These are phyloP conservation scores for Pseudoneurospora amorphoporcata DNA, from an alignment of 495 filamentous ascomycete genomes.

Conservation along the genomic window DNA sequence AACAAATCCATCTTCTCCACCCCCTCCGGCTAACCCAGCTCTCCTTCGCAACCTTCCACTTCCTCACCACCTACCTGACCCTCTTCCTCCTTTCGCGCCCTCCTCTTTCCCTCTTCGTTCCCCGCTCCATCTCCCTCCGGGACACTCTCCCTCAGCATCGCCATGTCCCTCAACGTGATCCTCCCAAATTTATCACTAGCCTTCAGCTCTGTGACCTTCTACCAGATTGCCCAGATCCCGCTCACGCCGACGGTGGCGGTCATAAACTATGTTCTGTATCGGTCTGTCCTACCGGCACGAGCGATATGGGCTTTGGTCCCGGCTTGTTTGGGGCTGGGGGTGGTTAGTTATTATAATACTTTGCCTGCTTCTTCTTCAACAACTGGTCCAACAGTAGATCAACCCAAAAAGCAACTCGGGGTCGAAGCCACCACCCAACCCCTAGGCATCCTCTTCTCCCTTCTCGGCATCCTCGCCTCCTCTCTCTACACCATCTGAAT, in stretches of 20 bases:
- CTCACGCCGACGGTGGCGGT: slow-evolving; percentile 58
- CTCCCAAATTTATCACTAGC: slow-evolving; percentile 65
- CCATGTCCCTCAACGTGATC: slow-evolving; percentile 65
- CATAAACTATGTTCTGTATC: slow-evolving; percentile 58
- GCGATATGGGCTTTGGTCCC: slow-evolving; percentile 50
- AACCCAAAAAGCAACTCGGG: slow-evolving; percentile 29
- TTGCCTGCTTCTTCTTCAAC: slow-evolving; percentile 25
- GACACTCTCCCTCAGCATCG: slow-evolving; percentile 51
- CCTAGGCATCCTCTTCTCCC: slow-evolving; percentile 53
- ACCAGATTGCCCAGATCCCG: slow-evolving; percentile 62
- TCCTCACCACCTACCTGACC: slow-evolving; percentile 57
- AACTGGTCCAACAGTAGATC: not conserved
- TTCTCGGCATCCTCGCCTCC: slow-evolving; percentile 52
- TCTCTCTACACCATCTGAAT: slow-evolving; percentile 64
- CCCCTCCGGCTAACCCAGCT: slow-evolving; percentile 55
- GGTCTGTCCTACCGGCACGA: slow-evolving; percentile 42
- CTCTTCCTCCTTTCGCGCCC: slow-evolving; percentile 55
- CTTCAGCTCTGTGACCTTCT: slow-evolving; percentile 63
- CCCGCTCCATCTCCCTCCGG: slow-evolving; percentile 41
- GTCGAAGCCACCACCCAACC: slow-evolving; percentile 34
- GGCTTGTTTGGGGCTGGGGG: slow-evolving; percentile 56
- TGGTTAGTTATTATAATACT: slow-evolving; percentile 65
- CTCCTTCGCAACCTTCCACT: slow-evolving; percentile 63
- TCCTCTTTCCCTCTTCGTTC: slow-evolving; percentile 46
- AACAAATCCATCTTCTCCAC: slow-evolving; percentile 69